Evolutionary conservation across 352 stramenopile genomes (phyloP), one percentile per base, ranked within the genome.

Genomic region (Phytophthora sansomeana): DNA sequence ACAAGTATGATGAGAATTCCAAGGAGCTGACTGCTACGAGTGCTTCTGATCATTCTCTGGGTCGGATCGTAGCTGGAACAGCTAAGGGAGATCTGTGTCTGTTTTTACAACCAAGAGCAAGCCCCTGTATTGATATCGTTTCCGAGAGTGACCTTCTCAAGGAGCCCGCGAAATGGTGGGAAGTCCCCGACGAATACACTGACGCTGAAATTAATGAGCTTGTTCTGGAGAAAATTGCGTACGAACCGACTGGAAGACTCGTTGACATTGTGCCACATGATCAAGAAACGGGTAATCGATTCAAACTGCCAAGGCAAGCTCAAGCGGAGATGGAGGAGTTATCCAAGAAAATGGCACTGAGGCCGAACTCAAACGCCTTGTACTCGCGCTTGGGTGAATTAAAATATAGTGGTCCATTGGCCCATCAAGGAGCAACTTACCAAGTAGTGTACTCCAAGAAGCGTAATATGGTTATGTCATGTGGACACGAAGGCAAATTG

Each of bases 101-200:
- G 33, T 92, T 92, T 54, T 83, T 82, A 54, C 84, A 92, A 47
- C 78, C 81, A 50, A 74, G 78, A 24, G 67, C 64, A 30, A 72
- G 71, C 8, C 79, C 76, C 1, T 58, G 77, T 41, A 33, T 69
- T n/a, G 66, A 85, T 30, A 67, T 71, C 10, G 42, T 80, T 28
- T 61, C 46, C 4, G 57, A 75, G 29, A 67, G 61, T 21, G 67
- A 78, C 24, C 51, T 67, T 13, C 54, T 36, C 10, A 81, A 75
- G 50, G 83, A 89, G 19, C 81, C 81, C 10, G 77, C 74, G 3
- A 91, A 91, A 43, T 92, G 84, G 84, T 92, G 81, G 81, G 81
- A 92, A 46, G 85, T 92, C 35, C 81, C 84, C 1, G 81, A 89
- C 19, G 79, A 85, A 52, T 87, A 84, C 28, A 78, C 80, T 1